Evolutionary conservation across 2,329 filamentous ascomycete species (phyloP).

Genomic region (Colletotrichum cuscutae): DNA sequence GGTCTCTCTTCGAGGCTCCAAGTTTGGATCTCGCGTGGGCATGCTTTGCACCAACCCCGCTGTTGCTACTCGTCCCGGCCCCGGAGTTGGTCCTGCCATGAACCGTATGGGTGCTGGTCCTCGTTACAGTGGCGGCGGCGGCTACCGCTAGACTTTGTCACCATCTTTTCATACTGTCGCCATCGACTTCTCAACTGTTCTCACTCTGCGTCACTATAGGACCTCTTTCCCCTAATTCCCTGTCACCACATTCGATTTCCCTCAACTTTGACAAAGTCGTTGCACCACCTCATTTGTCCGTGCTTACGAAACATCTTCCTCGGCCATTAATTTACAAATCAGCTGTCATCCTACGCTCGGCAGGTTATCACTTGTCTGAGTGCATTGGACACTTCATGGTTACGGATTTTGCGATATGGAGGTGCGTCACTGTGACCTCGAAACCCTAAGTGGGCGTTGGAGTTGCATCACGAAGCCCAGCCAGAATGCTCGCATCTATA

Average conservation of each 20-base stretch:
- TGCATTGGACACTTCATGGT: constrained; percentile 71
- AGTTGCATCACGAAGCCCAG: constrained; percentile 22
- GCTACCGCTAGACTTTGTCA: constrained; percentile 62
- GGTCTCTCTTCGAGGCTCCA: constrained; percentile 97
- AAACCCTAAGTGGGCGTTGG: constrained; percentile 23
- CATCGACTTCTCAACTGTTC: constrained; percentile 10
- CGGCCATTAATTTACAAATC: constrained; percentile 63
- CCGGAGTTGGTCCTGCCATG: constrained; percentile 77
- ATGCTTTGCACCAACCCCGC: constrained; percentile 99
- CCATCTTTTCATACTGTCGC: constrained; percentile 8
- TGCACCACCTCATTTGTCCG: constrained; percentile 55
- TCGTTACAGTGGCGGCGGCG: constrained; percentile 57
- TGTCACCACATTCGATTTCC: constrained; percentile 40
- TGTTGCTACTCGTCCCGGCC: constrained; percentile 87
- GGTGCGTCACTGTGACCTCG: constrained; percentile 20
- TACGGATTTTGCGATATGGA: constrained; percentile 68
- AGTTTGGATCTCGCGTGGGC: constrained; percentile 96
- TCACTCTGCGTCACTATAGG: constrained; percentile 27
- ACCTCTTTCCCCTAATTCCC: constrained; percentile 8
- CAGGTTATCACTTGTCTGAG: constrained; percentile 59
- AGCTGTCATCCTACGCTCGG: constrained; percentile 67
- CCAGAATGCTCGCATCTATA: constrained; percentile 29
- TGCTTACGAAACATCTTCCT: constrained; percentile 58
- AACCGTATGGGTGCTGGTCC: constrained; percentile 67
- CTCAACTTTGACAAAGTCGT: constrained; percentile 43